Base-by-base conservation (phyloP, 257 asterid genomes). In the Apocynum venetum region DNA sequence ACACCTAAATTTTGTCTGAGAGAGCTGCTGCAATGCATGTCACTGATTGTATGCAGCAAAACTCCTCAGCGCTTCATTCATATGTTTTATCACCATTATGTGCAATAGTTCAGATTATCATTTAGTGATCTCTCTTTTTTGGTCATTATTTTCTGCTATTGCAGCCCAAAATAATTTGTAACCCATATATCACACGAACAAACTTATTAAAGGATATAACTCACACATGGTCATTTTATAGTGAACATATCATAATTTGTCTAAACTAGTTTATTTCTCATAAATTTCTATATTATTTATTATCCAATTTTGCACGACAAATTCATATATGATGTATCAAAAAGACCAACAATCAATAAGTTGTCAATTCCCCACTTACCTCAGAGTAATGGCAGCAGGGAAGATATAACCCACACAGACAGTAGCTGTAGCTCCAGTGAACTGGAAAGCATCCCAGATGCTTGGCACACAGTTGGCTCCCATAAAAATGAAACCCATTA, bases 391-490 rank as follows among this genome's bases (percentile, higher is more conserved):
- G 78, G 93, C 93, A 72, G 96, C 96, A 1, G 98, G 97, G 80
- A 91, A 93, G 60, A 91, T 93, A 86, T 66, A 91, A 44, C 98
- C 98, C 68, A 91, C 97, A 0, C 97, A 57, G 59, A 93, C 96
- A 0, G 96, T 91, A 81, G 98, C 97, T 2, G 98, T 93, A 76
- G 98, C 97, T 43, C 98, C 98, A 43, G 98, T 93, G 82, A 93
- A 93, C 79, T 91, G 98, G 83, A 93, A 93, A 72, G 98, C 98
- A 71, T 89, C 96, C 98, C 98, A 93, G 79, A 91, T 91, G 80
- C 91, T 93, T 60, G 97, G 98, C 38, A 93, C 92, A 35, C 80
- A 88, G 85, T 91, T 93, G 80, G 97, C 98, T 78, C 94, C 98
- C 67, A 91, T 10, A 81, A 91, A 93, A 63, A 93, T 80, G 71